phyloP scores from a whole-genome alignment of 345 rosid genomes.

The Toxicodendron radicans region DNA sequence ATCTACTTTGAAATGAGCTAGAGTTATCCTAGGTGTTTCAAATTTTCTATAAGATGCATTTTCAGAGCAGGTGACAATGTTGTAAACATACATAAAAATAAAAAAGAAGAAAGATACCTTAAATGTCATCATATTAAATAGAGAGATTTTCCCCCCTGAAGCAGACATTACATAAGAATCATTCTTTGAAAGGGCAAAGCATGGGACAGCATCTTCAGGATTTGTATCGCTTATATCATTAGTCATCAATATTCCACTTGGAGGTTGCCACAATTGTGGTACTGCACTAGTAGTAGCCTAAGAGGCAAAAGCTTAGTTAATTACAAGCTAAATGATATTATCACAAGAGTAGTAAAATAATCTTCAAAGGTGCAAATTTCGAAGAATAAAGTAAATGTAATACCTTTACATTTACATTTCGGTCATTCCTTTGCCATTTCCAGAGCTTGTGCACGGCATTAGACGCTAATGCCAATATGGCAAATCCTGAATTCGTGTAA shows the following conservation, averaged over 20 bases:
- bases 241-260: constrained; percentile 68
- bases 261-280: constrained; percentile 78
- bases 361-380: background rate
- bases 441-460: constrained; percentile 88
- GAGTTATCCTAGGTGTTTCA: background rate
- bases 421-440: constrained; percentile 79
- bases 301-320: constrained; percentile 20
- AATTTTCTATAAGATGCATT: background rate
- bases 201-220: constrained; percentile 76
- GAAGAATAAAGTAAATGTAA: constrained; percentile 11
- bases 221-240: constrained; percentile 61
- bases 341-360: constrained; percentile 7
- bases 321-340: constrained; percentile 6
- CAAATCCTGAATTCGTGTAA: constrained; percentile 76
- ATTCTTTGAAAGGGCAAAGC: constrained; percentile 79
- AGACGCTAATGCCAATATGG: constrained; percentile 76
- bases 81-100: background rate
- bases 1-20: background rate
- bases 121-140: constrained; percentile 71
- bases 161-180: constrained; percentile 75
- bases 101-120: constrained; percentile 47
- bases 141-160: constrained; percentile 75
- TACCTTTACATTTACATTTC: constrained; percentile 53
- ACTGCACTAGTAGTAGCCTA: constrained; percentile 64
- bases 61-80: background rate